Conservation (phyloP, 768 basidiomycete species). For the Xerocomellus dryophilus region DNA sequence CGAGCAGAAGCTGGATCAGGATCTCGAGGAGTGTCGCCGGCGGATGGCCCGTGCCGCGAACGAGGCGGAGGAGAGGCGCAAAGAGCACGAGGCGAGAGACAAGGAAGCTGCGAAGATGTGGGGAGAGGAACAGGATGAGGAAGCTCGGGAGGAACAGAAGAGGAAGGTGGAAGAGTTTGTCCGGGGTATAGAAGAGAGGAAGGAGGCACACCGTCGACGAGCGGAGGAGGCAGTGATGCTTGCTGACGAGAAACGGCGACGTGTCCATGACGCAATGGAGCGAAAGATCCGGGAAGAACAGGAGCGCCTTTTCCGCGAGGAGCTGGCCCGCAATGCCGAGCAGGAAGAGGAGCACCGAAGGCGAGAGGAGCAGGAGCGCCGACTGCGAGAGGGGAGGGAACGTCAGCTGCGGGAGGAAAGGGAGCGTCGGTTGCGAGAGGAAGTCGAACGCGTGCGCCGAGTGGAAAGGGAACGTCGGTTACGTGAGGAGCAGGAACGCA, state of each 20-base stretch:
- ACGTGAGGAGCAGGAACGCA: slow-evolving; percentile 6
- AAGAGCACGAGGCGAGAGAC: slow-evolving; percentile 22
- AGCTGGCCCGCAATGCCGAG: slow-evolving; percentile 8
- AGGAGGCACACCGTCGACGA: background rate
- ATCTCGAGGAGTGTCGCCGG: slow-evolving; percentile 24
- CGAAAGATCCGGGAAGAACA: slow-evolving; percentile 24
- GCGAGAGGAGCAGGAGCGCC: slow-evolving; percentile 13
- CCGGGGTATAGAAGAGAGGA: slow-evolving; percentile 4
- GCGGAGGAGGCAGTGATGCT: slow-evolving; percentile 16
- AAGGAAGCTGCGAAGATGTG: slow-evolving; percentile 15
- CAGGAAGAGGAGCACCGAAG: slow-evolving; percentile 12
- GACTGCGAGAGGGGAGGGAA: slow-evolving; percentile 2
- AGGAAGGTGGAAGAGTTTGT: slow-evolving; percentile 23
- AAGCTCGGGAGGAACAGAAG: slow-evolving; percentile 11
- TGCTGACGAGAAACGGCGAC: slow-evolving; percentile 15
- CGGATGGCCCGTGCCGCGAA: slow-evolving; percentile 22
- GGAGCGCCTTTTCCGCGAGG: slow-evolving; percentile 10
- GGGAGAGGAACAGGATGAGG: slow-evolving; percentile 15
- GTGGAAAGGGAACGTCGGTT: slow-evolving; percentile 4
- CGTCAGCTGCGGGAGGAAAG: slow-evolving; percentile 7
- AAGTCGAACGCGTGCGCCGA: background rate
- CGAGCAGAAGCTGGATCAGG: slow-evolving; percentile 9
- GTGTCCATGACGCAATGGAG: slow-evolving; percentile 21
- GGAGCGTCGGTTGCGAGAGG: slow-evolving; percentile 7
- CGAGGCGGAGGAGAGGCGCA: slow-evolving; percentile 7